Percentiles rank a stretch among this genome's conserved stretches.
These are phyloP conservation scores for Exobasidium rhododendri DNA, from an alignment of 1,284 basidiomycete species.

Conservation along the genomic window DNA sequence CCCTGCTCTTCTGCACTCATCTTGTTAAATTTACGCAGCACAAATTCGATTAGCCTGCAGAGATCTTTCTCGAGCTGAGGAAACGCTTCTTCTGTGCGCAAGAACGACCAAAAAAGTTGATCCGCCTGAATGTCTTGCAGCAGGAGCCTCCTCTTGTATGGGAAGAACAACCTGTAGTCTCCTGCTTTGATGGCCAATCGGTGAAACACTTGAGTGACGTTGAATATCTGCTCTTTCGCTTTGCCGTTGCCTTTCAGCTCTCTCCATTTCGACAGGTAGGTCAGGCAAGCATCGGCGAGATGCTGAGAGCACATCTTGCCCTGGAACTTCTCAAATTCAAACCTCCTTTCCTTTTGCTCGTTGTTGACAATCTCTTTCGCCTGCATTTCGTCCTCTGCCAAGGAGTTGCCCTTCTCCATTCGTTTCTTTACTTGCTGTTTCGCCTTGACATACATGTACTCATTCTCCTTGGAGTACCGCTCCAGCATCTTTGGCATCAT, in stretches of 20 bases:
- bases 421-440: slow-evolving; percentile 33
- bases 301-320: slow-evolving; percentile 39
- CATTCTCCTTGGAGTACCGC: slow-evolving; percentile 40
- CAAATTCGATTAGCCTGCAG: slow-evolving; percentile 41
- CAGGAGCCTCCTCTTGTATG: slow-evolving; percentile 25
- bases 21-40: slow-evolving; percentile 44
- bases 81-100: slow-evolving; percentile 15
- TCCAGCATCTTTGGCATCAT: slow-evolving; percentile 50
- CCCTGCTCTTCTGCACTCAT: slow-evolving; percentile 38
- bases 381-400: slow-evolving; percentile 32
- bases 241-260: slow-evolving; percentile 8
- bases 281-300: slow-evolving; percentile 42
- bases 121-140: slow-evolving; percentile 23
- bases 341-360: slow-evolving; percentile 39
- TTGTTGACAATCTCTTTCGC: slow-evolving; percentile 10
- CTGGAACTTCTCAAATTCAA: slow-evolving; percentile 49
- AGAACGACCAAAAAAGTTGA: background rate
- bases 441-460: slow-evolving; percentile 49
- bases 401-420: slow-evolving; percentile 14
- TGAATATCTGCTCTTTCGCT: slow-evolving; percentile 36
- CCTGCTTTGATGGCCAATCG: slow-evolving; percentile 45
- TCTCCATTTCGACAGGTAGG: slow-evolving; percentile 41
- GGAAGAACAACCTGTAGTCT: slow-evolving; percentile 40
- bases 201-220: slow-evolving; percentile 46
- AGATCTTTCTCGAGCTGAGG: slow-evolving; percentile 23